Conservation (phyloP, 352 stramenopile genomes). For the Globisporangium iwayamae region DNA sequence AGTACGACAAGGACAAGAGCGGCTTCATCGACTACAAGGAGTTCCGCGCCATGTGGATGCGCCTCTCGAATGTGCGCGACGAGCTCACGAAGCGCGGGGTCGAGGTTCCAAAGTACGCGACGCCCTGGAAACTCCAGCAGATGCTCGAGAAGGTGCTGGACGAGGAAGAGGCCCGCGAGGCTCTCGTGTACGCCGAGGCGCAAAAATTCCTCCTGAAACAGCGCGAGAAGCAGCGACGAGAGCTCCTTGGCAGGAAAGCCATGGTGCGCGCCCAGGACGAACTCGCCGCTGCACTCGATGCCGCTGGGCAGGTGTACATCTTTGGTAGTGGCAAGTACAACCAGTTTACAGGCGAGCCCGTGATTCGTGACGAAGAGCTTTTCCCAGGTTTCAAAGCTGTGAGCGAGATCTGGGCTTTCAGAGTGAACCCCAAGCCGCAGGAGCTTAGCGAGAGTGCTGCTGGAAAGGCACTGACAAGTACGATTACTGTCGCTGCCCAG, state of each 20-base stretch:
- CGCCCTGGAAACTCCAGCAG: constrained; percentile 67
- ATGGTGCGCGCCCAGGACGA: constrained; percentile 77
- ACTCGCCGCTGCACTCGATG: constrained; percentile 83
- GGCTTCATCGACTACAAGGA: constrained; percentile 92
- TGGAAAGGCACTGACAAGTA: background rate
- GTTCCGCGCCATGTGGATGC: constrained; percentile 92
- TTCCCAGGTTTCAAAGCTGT: constrained; percentile 66
- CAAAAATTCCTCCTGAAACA: constrained; percentile 73
- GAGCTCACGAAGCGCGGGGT: constrained; percentile 86
- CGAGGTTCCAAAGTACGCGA: constrained; percentile 87
- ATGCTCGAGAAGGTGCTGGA: constrained; percentile 89
- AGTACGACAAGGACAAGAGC: constrained; percentile 91
- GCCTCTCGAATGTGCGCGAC: constrained; percentile 72
- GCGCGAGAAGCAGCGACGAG: constrained; percentile 55
- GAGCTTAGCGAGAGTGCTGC: background rate
- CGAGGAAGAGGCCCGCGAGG: constrained; percentile 86
- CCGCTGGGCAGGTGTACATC: constrained; percentile 91
- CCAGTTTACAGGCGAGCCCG: constrained; percentile 73
- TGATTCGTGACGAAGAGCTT: constrained; percentile 44
- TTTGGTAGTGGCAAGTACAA: constrained; percentile 81
- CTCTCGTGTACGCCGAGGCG: constrained; percentile 72
- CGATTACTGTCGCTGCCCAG: background rate
- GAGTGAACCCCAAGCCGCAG: constrained; percentile 25
- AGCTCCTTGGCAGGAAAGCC: constrained; percentile 44
- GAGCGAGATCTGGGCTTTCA: constrained; percentile 57